These are phyloP conservation scores for Colletotrichum sp. DNA, from an alignment of 2,329 filamentous ascomycete species.

Conservation along the genomic window DNA sequence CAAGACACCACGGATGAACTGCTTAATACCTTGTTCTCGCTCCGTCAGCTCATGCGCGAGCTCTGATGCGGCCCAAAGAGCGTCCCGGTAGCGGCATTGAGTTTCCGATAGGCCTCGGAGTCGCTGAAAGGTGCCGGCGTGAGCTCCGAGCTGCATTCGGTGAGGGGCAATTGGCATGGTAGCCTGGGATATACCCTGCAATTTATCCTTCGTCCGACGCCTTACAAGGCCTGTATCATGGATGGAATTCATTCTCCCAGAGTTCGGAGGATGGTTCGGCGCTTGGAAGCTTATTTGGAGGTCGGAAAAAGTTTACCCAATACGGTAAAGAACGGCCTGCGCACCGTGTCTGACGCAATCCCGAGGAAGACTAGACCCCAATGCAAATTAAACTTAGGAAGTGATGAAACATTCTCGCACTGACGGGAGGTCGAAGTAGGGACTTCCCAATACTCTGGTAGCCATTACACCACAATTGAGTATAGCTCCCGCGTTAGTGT, in stretches of 20 bases:
- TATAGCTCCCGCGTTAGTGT: background rate
- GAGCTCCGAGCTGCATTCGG: background rate
- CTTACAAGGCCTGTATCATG: background rate
- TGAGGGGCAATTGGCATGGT: background rate
- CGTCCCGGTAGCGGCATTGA: rapidly evolving
- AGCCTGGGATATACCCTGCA: background rate
- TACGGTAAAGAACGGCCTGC: background rate
- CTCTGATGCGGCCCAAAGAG: background rate
- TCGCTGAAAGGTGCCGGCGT: background rate
- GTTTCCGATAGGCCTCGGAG: background rate
- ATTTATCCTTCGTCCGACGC: rapidly evolving
- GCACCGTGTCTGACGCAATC: background rate
- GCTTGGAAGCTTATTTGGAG: background rate
- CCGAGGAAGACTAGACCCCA: background rate
- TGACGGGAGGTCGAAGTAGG: background rate
- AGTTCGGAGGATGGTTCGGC: background rate
- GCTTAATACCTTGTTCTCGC: background rate
- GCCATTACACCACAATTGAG: background rate
- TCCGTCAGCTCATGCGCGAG: background rate
- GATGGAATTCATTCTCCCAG: background rate
- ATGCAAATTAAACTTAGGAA: background rate
- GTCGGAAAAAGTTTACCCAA: background rate
- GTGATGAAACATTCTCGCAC: background rate
- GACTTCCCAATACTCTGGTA: background rate
- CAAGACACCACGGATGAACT: background rate